Conservation (phyloP, 768 basidiomycete genomes). For the Kwoniella europaea region DNA sequence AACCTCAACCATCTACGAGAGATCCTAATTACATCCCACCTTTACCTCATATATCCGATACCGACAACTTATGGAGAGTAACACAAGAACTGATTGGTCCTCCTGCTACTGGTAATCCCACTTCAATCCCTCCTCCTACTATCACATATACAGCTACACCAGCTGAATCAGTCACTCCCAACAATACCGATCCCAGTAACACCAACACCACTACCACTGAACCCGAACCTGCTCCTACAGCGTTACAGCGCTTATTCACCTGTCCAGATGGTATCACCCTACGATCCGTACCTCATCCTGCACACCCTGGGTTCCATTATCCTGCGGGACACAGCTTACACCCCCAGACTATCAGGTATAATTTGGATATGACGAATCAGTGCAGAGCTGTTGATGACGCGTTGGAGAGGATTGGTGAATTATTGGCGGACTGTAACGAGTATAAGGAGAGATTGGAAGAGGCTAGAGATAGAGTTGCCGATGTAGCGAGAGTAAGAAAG, state of each 20-base stretch:
- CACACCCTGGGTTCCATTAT: slow-evolving; percentile 32
- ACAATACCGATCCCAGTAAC: neutral
- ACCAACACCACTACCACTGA: slow-evolving; percentile 1
- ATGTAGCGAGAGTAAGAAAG: slow-evolving; percentile 56
- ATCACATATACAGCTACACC: slow-evolving; percentile 34
- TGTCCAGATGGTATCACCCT: slow-evolving; percentile 50
- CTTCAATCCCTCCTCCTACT: slow-evolving; percentile 20
- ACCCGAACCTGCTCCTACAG: slow-evolving; percentile 35
- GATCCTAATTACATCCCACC: slow-evolving; percentile 25
- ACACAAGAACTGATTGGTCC: slow-evolving; percentile 42
- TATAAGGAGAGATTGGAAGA: slow-evolving; percentile 58
- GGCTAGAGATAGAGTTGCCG: slow-evolving; percentile 55
- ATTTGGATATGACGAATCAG: slow-evolving; percentile 51
- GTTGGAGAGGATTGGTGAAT: slow-evolving; percentile 53
- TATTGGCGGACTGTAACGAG: slow-evolving; percentile 57
- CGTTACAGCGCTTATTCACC: slow-evolving; percentile 55
- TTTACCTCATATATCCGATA: slow-evolving; percentile 45
- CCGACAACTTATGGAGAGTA: slow-evolving; percentile 50
- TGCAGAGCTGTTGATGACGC: slow-evolving; percentile 52
- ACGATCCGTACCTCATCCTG: slow-evolving; percentile 29
- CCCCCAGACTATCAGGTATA: slow-evolving; percentile 39
- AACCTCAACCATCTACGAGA: neutral
- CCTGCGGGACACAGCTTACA: slow-evolving; percentile 28
- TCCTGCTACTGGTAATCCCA: neutral
- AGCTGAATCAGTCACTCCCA: slow-evolving; percentile 16